Evolutionary conservation across 495 filamentous ascomycete genomes (phyloP).

Genomic region (Xylaria cubensis): DNA sequence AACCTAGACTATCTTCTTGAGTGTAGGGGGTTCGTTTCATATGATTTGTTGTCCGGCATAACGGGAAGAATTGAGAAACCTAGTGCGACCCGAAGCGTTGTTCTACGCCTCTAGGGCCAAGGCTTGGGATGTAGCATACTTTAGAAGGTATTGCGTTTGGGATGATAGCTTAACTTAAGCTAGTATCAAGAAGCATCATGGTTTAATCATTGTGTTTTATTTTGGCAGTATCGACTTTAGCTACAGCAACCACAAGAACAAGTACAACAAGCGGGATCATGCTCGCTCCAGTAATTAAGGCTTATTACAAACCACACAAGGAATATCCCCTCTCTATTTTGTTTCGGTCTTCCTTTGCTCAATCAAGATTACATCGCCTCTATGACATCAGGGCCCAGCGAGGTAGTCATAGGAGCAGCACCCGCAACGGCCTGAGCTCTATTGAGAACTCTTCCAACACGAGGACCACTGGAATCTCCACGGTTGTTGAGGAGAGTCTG

Average conservation of each 20-base stretch:
- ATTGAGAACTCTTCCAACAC: conserved; percentile 31
- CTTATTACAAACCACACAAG: neutral
- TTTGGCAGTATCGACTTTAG: neutral
- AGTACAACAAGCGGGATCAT: too few relatives aligned
- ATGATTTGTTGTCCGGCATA: neutral
- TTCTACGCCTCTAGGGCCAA: neutral
- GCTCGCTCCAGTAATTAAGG: too few relatives aligned
- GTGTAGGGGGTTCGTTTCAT: neutral
- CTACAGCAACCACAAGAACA: too few relatives aligned
- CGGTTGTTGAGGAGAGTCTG: conserved; percentile 51
- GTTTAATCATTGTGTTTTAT: neutral
- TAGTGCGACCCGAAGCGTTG: neutral
- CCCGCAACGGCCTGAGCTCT: conserved; percentile 30
- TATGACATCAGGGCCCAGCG: conserved; percentile 10
- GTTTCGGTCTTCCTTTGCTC: neutral
- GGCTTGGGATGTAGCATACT: neutral
- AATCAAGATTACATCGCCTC: neutral
- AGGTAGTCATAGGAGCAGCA: conserved; percentile 20
- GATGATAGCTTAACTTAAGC: neutral
- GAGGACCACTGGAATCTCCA: conserved; percentile 32
- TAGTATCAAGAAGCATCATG: neutral
- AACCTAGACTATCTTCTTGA: neutral
- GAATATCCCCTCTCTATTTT: neutral
- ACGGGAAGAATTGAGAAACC: neutral
- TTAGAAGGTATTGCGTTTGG: neutral